phyloP scores from a whole-genome alignment of 345 rosid species.

The Pugionium dolabratum region DNA sequence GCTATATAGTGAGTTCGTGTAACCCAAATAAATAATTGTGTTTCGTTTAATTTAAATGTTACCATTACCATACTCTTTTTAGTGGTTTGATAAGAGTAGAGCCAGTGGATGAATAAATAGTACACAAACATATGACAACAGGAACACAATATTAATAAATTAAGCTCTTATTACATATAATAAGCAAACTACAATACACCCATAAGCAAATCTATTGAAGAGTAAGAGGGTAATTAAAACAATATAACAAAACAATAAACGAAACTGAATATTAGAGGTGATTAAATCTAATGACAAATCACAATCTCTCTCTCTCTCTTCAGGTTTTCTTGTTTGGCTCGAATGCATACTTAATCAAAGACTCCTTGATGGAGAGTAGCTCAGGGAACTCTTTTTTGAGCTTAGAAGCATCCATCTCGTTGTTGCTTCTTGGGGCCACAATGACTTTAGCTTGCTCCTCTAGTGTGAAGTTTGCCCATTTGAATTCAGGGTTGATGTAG shows the following conservation, averaged over 20 bases:
- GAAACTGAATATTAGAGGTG: neutral
- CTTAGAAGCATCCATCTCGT: conserved; percentile 74
- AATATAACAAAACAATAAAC: conserved; percentile 11
- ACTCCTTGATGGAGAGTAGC: conserved; percentile 62
- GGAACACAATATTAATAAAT: neutral
- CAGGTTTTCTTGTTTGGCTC: conserved; percentile 57
- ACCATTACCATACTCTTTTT: conserved; percentile 31
- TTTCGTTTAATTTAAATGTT: conserved; percentile 10
- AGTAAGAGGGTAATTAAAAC: conserved; percentile 15
- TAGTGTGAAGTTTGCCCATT: conserved; percentile 62
- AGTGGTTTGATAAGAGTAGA: conserved; percentile 38
- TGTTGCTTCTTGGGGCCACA: conserved; percentile 77
- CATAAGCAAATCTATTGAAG: conserved; percentile 22
- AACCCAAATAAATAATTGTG: conserved; percentile 27
- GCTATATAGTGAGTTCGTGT: conserved; percentile 27
- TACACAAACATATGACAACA: neutral
- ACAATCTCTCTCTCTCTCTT: conserved; percentile 14
- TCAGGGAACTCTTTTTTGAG: conserved; percentile 74
- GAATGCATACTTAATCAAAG: conserved; percentile 58
- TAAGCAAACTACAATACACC: conserved; percentile 24
- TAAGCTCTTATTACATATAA: conserved; percentile 32
- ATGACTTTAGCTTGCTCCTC: conserved; percentile 78
- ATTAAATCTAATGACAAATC: conserved; percentile 31
- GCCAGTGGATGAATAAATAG: conserved; percentile 4
- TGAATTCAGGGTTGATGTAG: conserved; percentile 59